Evolutionary conservation across 2,329 filamentous ascomycete species (phyloP).

Genomic region (Escovopsis sp.): DNA sequence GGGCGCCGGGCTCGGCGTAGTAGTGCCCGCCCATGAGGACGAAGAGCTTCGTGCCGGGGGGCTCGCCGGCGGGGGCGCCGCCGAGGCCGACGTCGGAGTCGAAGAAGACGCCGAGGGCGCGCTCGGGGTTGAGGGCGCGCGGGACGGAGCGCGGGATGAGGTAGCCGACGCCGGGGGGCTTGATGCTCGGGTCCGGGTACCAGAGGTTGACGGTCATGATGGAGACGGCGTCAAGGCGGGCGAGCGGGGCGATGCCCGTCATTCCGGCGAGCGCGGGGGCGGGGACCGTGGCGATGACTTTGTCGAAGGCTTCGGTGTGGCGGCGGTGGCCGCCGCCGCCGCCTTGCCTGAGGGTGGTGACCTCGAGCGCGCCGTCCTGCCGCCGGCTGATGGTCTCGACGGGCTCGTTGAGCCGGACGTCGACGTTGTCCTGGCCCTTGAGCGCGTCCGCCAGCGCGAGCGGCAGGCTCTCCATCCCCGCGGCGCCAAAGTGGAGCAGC

Average conservation of each 20-base stretch:
- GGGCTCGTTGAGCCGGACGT: slow-evolving; percentile 34
- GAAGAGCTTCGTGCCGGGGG: slow-evolving; percentile 68
- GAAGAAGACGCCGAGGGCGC: slow-evolving; percentile 82
- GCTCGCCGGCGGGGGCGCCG: slow-evolving; percentile 34
- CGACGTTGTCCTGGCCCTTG: slow-evolving; percentile 39
- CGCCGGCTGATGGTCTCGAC: slow-evolving; percentile 33
- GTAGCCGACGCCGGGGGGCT: slow-evolving; percentile 71
- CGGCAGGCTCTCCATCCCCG: slow-evolving; percentile 50
- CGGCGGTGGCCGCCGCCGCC: no score
- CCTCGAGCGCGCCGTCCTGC: slow-evolving; percentile 24
- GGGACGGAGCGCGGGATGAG: slow-evolving; percentile 66
- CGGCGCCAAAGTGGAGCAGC: slow-evolving; percentile 23
- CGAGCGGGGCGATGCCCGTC: slow-evolving; percentile 32
- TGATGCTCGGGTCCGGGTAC: slow-evolving; percentile 51
- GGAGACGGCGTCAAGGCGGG: slow-evolving; percentile 50
- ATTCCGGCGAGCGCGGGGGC: slow-evolving; percentile 28
- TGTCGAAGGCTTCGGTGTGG: slow-evolving; percentile 26
- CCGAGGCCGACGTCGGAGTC: slow-evolving; percentile 55
- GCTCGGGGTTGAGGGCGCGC: slow-evolving; percentile 61
- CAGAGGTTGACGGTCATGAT: slow-evolving; percentile 91
- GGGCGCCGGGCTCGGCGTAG: slow-evolving; percentile 36
- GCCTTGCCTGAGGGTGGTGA: slow-evolving; percentile 12
- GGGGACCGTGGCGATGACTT: slow-evolving; percentile 51
- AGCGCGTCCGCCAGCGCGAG: slow-evolving; percentile 38
- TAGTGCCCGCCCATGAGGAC: slow-evolving; percentile 92